These are phyloP conservation scores for Pseudonitzschia multistriata DNA, from an alignment of 108 stramenopile genomes.

Conservation along the genomic window DNA sequence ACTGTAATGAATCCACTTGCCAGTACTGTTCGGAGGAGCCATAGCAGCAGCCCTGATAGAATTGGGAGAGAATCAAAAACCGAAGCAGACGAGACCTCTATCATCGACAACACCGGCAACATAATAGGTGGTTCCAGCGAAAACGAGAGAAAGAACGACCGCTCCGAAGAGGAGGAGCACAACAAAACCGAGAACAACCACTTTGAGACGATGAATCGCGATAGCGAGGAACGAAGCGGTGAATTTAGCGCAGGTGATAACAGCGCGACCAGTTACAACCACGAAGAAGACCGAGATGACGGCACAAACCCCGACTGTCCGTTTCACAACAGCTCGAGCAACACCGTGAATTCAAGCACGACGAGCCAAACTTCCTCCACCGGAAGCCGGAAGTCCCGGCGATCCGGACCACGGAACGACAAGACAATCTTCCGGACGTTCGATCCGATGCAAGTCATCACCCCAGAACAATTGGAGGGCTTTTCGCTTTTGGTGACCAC, in stretches of 20 bases:
- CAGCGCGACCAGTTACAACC: not conserved
- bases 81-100: no score
- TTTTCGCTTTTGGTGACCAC: constrained; percentile 13
- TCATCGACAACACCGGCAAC: no score
- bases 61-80: no score
- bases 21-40: no score
- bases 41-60: no score
- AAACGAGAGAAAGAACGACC: no score
- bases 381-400: not conserved
- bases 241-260: not conserved
- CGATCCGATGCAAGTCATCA: constrained; percentile 14
- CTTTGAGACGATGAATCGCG: no score
- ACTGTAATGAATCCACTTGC: no score
- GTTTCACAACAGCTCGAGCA: not conserved
- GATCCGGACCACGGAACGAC: not conserved
- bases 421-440: not conserved
- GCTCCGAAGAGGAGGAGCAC: no score
- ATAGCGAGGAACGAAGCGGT: not conserved
- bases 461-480: constrained; percentile 8
- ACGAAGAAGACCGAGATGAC: not conserved
- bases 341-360: not conserved
- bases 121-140: no score
- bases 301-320: no score
- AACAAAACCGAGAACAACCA: no score
- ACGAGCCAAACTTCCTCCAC: not conserved